Evolutionary conservation across 1,139 yeast genomes (phyloP).

Genomic region (Arxiozyma heterogenica): DNA sequence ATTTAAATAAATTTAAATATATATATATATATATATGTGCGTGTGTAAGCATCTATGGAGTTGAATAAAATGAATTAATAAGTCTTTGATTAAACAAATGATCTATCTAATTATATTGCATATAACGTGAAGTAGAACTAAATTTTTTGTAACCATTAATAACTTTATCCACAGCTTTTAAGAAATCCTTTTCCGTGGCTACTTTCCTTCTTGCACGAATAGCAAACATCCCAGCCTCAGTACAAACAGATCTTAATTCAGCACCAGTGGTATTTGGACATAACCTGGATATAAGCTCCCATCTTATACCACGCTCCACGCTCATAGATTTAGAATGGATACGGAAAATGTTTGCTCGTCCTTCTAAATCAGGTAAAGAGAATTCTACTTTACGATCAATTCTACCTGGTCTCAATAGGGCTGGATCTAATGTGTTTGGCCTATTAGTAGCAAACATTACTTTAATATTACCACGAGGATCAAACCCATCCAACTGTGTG

Average conservation of each 20-base stretch:
- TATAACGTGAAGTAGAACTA: constrained; percentile 92
- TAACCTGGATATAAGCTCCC: constrained; percentile 94
- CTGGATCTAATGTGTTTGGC: constrained; percentile 97
- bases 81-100: not conserved
- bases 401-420: constrained; percentile 94
- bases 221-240: constrained; percentile 99
- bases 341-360: constrained; percentile 93
- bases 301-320: constrained; percentile 90
- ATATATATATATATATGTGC: too few species aligned
- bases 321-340: constrained; percentile 97
- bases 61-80: not conserved
- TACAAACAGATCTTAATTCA: constrained; percentile 89
- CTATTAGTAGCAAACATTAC: constrained; percentile 99
- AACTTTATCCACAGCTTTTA: constrained; percentile 95
- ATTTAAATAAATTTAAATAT: too few species aligned
- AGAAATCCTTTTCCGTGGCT: constrained; percentile 93
- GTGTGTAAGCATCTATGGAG: not conserved
- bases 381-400: constrained; percentile 97
- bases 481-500: constrained; percentile 95
- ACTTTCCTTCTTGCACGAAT: constrained; percentile 96
- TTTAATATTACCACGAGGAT: constrained; percentile 95
- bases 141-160: constrained; percentile 97
- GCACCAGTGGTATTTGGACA: constrained; percentile 99
- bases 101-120: constrained; percentile 70
- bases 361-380: constrained; percentile 91